Conservation (phyloP, 768 basidiomycete species). For the Serendipita sp. region DNA sequence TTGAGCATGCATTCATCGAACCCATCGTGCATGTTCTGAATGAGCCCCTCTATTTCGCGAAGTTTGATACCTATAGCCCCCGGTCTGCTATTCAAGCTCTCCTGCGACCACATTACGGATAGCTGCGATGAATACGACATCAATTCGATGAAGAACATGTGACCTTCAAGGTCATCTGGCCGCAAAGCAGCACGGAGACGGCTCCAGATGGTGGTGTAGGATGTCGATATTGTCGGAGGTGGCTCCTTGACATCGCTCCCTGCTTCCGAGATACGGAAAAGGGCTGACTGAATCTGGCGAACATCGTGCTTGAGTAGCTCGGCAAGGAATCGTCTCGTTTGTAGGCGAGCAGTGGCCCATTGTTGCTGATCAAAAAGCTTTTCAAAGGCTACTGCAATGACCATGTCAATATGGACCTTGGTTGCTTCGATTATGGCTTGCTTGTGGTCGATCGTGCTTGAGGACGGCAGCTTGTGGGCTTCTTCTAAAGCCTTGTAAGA, state of each 20-base stretch:
- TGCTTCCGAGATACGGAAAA: neutral
- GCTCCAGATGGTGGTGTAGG: neutral
- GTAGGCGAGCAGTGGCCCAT: constrained; percentile 28
- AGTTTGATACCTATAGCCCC: constrained; percentile 20
- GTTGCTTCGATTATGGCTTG: constrained; percentile 23
- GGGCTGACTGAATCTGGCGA: neutral
- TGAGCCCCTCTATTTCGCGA: constrained; percentile 41
- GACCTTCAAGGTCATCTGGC: constrained; percentile 39
- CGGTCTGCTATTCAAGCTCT: too few species aligned
- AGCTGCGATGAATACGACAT: constrained; percentile 15
- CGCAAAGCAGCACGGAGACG: constrained; percentile 21
- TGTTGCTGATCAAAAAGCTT: constrained; percentile 21
- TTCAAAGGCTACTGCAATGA: constrained; percentile 32
- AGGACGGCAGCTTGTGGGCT: neutral
- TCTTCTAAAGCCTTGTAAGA: constrained; percentile 11
- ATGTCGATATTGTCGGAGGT: neutral
- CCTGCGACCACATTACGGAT: too few species aligned
- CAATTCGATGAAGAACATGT: constrained; percentile 39
- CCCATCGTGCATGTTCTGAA: constrained; percentile 40
- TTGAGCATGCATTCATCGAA: constrained; percentile 46
- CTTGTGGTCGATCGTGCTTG: constrained; percentile 18
- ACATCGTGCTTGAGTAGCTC: constrained; percentile 19
- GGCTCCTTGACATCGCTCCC: neutral
- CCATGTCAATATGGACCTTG: constrained; percentile 34
- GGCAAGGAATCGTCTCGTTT: constrained; percentile 24